phyloP scores from a whole-genome alignment of 805 yeast species.

The Candida ipomoeae region DNA sequence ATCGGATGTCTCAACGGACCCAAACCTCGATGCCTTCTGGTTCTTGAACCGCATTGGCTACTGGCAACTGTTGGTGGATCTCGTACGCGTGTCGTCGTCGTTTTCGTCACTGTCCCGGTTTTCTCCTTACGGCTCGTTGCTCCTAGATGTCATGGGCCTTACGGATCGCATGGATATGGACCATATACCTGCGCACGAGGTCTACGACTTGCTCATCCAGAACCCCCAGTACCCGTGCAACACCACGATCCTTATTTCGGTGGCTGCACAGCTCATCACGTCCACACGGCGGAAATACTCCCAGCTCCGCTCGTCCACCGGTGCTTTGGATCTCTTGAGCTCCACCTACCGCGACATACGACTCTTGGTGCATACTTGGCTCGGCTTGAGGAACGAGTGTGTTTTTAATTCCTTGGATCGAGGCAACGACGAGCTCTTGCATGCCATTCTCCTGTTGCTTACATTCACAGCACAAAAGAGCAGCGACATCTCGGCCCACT shows the following conservation, averaged over 20 bases:
- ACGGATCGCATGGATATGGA: conserved; percentile 16
- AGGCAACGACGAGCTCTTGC: conserved; percentile 27
- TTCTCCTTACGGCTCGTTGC: conserved; percentile 18
- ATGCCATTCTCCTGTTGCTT: conserved; percentile 13
- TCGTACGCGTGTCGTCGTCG: not conserved
- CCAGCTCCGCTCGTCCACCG: conserved; percentile 3
- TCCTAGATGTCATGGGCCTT: conserved; percentile 22
- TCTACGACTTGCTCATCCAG: conserved; percentile 8
- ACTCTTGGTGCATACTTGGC: conserved; percentile 12
- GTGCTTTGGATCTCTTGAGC: conserved; percentile 15
- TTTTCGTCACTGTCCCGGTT: conserved; percentile 8
- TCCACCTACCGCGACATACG: conserved; percentile 1
- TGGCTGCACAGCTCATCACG: conserved; percentile 9
- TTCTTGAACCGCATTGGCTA: conserved; percentile 23
- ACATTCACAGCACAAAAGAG: conserved; percentile 7
- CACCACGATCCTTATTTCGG: conserved; percentile 9
- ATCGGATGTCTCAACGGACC: conserved; percentile 3
- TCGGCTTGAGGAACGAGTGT: conserved; percentile 10
- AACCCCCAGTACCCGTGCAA: conserved; percentile 15
- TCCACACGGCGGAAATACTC: not conserved
- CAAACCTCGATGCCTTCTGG: conserved; percentile 24
- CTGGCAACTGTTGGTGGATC: conserved; percentile 25
- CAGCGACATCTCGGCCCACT: conserved; percentile 4
- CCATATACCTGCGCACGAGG: conserved; percentile 2
- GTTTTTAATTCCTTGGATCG: conserved; percentile 14